Base-by-base conservation (phyloP, 257 asterid genomes). In the Coffea eugenioides region DNA sequence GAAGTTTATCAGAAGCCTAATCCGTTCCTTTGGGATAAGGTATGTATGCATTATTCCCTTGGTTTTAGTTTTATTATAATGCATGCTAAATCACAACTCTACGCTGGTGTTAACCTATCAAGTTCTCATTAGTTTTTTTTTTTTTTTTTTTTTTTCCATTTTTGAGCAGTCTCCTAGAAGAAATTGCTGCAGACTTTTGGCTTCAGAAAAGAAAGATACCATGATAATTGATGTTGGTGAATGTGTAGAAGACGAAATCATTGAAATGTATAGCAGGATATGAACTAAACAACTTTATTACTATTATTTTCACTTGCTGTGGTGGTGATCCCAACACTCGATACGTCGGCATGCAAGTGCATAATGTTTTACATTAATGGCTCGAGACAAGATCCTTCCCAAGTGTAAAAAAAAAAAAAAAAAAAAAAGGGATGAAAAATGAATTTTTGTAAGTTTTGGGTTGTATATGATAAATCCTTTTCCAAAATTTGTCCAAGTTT, bases 21-120 rank as follows among this genome's bases (percentile, higher is more conserved):
- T 75, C 89, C 92, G 10, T 71, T 78, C 39, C 15, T 85, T 23
- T 88, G 92, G 92, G 86, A 86, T 69, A 83, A 85, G 87, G 89
- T 87, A 79, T 41, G 25, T 68, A 11, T 62, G 18, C 34, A 36
- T 8, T 39, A 7, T 56, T 13, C 72, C 5, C 66, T 31, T 31
- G 34, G 34, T 31, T 31, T 31, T 77, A 52, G 1, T 57, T 11
- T 48, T 13, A 64, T 3, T 20, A 25, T 8, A 36, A 54, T 10
- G 4, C 7, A 3, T 31, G 34, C 34, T 31, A 31, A 31, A 31
- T 31, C 34, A 8, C 13, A 65, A 66, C 45, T 66, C 45, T 34
- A 12, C 15, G 23, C 49, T 68, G 3, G 71, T 31, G 14, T 31
- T 27, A 0, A 66, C 4, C 3, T 12, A 66, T 2, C 7, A 6